Base-by-base conservation (phyloP, 306 rosid species). In the Begonia masoniana region DNA sequence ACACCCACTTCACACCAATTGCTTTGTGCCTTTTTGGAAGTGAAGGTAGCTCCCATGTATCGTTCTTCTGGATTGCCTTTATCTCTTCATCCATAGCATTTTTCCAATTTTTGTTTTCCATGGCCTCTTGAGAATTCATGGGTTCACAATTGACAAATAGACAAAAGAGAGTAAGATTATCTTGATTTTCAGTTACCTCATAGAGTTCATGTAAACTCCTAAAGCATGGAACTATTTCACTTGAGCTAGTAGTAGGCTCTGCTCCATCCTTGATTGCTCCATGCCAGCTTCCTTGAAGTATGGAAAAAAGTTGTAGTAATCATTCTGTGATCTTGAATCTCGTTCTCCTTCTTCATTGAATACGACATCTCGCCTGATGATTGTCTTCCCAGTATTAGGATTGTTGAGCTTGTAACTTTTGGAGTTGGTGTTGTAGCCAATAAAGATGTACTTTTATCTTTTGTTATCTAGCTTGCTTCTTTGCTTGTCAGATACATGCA, bases 41-140 rank as follows among this genome's bases (percentile, higher is more conserved):
- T n/a, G n/a, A n/a, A n/a, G n/a, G n/a, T n/a, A n/a, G n/a, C n/a
- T n/a, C n/a, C n/a, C n/a, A n/a, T n/a, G n/a, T n/a, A 5, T n/a
- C 51, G 15, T 47, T 47, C 51, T 47, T 47, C 51, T 47, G 9
- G 13, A 47, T 47, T 12, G 6, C 15, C 10, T 47, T 47, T 47
- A 47, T 47, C 5, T 47, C 51, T 47, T 47, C 15, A n/a, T 47
- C 51, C 51, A 47, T 47, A n/a, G 13, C 51, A 41, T 41, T 47
- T n/a, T 47, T 47, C 51, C 51, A 47, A 47, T 47, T 47, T n/a
- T 47, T 47, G 6, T 47, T 47, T n/a, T 9, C 13, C 51, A 9
- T 5, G 13, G 51, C 51, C 13, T 47, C 51, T 47, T 47, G 51
- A 14, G 11, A 41, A 41, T 41, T 41, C 45, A 41, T 41, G 45